Conservation (phyloP, 2,329 filamentous ascomycete genomes). For the Calonectria pseudoreteaudii region DNA sequence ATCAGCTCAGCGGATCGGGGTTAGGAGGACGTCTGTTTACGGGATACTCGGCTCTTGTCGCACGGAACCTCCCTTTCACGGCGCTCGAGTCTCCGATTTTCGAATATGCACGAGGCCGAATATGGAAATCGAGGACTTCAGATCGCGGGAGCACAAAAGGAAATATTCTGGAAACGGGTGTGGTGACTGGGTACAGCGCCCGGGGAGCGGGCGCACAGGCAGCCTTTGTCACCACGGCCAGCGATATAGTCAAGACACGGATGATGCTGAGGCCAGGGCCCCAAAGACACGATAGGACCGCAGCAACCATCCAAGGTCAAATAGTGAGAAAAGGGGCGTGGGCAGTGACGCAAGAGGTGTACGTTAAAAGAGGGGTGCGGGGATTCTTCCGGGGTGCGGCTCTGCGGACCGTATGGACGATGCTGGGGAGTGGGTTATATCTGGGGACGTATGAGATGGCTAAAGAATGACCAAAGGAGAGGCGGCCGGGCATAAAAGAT, state of each 20-base stretch:
- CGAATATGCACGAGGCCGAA: conserved; percentile 72
- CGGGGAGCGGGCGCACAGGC: conserved; percentile 80
- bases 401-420: conserved; percentile 83
- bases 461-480: conserved; percentile 69
- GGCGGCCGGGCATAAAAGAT: conserved; percentile 56
- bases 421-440: conserved; percentile 85
- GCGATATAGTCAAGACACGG: conserved; percentile 90
- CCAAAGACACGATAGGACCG: conserved; percentile 22
- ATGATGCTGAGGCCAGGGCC: conserved; percentile 80
- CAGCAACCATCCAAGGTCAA: conserved; percentile 40
- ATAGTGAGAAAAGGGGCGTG: conserved; percentile 59
- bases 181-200: conserved; percentile 79
- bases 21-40: conserved; percentile 69
- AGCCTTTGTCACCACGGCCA: conserved; percentile 85
- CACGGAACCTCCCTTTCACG: conserved; percentile 87
- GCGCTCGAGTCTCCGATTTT: conserved; percentile 91
- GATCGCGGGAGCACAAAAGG: conserved; percentile 37
- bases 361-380: conserved; percentile 73
- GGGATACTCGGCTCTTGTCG: conserved; percentile 85
- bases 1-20: conserved; percentile 64
- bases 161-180: conserved; percentile 72
- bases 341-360: conserved; percentile 73
- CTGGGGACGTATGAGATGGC: conserved; percentile 87
- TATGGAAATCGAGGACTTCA: conserved; percentile 56
- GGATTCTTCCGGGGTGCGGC: conserved; percentile 83